Conservation (phyloP, 2,329 filamentous ascomycete genomes). For the Colletotrichum sojae region DNA sequence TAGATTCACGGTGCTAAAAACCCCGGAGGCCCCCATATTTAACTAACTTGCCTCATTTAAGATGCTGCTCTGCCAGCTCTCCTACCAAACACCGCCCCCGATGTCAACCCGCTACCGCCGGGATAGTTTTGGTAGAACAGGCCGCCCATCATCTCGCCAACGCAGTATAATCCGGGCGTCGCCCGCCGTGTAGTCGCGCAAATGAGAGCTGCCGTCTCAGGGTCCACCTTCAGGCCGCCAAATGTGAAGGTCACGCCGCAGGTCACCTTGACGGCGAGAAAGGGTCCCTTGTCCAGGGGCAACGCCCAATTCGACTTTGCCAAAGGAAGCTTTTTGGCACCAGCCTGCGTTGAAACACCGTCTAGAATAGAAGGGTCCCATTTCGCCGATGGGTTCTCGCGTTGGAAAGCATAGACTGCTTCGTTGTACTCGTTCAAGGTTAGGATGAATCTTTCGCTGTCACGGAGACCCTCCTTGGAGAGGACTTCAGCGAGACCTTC, state of each 20-base stretch:
- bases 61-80: slow-evolving; percentile 52
- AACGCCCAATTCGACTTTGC: slow-evolving; percentile 78
- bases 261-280: slow-evolving; percentile 74
- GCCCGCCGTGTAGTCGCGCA: slow-evolving; percentile 57
- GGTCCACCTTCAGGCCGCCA: slow-evolving; percentile 71
- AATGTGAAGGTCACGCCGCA: slow-evolving; percentile 80
- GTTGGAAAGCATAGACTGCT: slow-evolving; percentile 63
- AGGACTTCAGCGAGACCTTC: slow-evolving; percentile 70
- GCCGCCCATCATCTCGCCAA: slow-evolving; percentile 77
- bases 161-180: slow-evolving; percentile 72
- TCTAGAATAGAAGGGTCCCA: slow-evolving; percentile 75
- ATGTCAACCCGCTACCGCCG: slow-evolving; percentile 73
- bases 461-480: slow-evolving; percentile 60
- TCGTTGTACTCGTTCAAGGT: slow-evolving; percentile 71
- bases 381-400: slow-evolving; percentile 58
- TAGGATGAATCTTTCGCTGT: slow-evolving; percentile 61
- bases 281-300: slow-evolving; percentile 69
- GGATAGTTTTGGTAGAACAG: slow-evolving; percentile 76
- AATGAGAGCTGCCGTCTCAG: slow-evolving; percentile 68
- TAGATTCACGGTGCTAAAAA: no score
- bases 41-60: no score
- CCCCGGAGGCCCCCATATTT: no score
- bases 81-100: slow-evolving; percentile 67
- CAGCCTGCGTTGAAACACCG: slow-evolving; percentile 72
- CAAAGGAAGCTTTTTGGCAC: slow-evolving; percentile 56